A percentile compares a stretch with the other conserved stretches of the same genome.
Evolutionary conservation across 768 basidiomycete genomes (phyloP).

Genomic region (Dictyophora rubrovolvata): DNA sequence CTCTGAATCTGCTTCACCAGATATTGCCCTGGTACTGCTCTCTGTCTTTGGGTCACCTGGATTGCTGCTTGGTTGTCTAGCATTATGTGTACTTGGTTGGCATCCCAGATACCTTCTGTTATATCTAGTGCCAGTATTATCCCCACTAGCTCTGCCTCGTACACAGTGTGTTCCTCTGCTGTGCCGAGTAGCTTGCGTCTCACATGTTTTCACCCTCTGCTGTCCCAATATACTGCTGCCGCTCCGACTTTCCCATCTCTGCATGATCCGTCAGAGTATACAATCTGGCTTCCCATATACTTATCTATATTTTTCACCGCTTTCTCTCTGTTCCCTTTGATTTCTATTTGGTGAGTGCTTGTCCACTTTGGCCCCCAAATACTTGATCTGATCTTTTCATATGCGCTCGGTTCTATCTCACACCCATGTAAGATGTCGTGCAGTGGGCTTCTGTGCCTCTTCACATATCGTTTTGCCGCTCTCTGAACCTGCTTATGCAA

Average conservation of each 20-base stretch:
- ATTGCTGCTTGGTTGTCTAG: conserved; percentile 15
- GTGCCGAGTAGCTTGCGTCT: conserved; percentile 4
- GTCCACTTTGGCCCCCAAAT: neutral
- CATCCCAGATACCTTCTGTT: neutral
- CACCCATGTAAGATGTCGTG: conserved; percentile 14
- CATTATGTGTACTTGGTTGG: neutral
- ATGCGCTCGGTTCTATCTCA: neutral
- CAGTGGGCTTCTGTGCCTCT: conserved; percentile 13
- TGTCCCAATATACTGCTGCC: conserved; percentile 6
- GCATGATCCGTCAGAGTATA: conserved; percentile 17
- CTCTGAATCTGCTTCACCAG: conserved; percentile 9
- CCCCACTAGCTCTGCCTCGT: conserved; percentile 12
- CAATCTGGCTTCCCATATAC: neutral
- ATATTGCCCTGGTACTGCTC: conserved; percentile 10
- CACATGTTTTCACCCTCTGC: neutral
- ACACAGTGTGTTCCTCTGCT: conserved; percentile 13
- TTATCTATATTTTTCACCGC: neutral
- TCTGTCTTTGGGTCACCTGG: neutral
- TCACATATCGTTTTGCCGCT: neutral
- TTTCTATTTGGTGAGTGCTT: neutral
- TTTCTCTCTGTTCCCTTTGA: neutral
- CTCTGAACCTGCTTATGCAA: conserved; percentile 4
- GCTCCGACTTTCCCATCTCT: conserved; percentile 13
- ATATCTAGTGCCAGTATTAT: conserved; percentile 12
- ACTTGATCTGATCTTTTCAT: conserved; percentile 12